Percentiles rank a stretch among this genome's conserved stretches.
These are phyloP conservation scores for Scutellaria minor DNA, from an alignment of 257 asterid genomes.

Conservation along the genomic window DNA sequence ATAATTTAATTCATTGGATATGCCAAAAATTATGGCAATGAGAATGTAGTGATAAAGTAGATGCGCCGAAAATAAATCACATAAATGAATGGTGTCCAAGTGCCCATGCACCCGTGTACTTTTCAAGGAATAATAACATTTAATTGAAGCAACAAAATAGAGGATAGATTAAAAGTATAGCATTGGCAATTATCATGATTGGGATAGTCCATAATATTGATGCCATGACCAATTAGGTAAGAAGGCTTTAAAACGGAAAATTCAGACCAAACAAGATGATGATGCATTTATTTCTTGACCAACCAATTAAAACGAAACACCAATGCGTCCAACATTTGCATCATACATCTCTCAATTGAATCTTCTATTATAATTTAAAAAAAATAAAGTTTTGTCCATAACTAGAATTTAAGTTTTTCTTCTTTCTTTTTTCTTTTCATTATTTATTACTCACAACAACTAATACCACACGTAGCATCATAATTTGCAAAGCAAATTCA, in stretches of 20 bases:
- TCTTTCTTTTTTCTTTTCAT: too few species aligned
- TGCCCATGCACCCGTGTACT: conserved; percentile 8
- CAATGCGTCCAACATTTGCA: neutral
- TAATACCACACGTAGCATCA: too few species aligned
- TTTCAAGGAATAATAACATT: conserved; percentile 10
- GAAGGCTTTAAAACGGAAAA: conserved; percentile 35
- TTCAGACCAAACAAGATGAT: conserved; percentile 27
- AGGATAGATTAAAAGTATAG: conserved; percentile 7
- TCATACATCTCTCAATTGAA: neutral
- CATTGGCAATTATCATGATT: conserved; percentile 43
- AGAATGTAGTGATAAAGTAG: conserved; percentile 11
- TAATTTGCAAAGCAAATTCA: too few species aligned
- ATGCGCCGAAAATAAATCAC: conserved; percentile 11
- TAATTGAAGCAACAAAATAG: conserved; percentile 12
- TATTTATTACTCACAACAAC: too few species aligned
- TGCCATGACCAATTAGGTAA: conserved; percentile 43
- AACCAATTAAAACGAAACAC: conserved; percentile 25
- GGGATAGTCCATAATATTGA: conserved; percentile 37
- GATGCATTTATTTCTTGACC: conserved; percentile 38
- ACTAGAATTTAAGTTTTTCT: neutral
- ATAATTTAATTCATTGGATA: too few species aligned
- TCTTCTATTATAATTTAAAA: neutral
- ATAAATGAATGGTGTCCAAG: neutral
- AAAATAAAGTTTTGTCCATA: neutral
- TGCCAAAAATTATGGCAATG: too few species aligned